phyloP scores from a whole-genome alignment of 2,329 filamentous ascomycete genomes.

The Epichloe glyceriae region DNA sequence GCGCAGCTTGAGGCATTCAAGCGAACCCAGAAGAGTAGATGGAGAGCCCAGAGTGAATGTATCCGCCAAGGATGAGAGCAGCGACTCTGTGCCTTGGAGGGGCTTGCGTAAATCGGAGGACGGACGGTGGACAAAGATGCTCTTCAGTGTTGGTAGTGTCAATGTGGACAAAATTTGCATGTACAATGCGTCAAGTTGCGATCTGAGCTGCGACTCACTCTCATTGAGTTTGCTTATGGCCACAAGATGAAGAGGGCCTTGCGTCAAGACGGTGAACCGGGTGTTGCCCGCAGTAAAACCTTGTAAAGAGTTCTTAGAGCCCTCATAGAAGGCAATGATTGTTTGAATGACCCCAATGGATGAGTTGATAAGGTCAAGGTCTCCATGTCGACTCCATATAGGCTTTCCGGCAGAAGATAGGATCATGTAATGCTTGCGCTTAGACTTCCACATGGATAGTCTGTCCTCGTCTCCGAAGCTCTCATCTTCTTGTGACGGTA shows the following conservation, averaged over 20 bases:
- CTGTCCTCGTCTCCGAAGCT: conserved; percentile 41
- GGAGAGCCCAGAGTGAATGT: conserved; percentile 89
- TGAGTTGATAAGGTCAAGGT: conserved; percentile 76
- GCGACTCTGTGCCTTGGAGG: conserved; percentile 77
- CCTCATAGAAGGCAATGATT: conserved; percentile 93
- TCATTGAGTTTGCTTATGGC: conserved; percentile 88
- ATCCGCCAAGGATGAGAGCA: conserved; percentile 85
- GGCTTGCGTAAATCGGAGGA: conserved; percentile 89
- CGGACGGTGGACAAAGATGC: conserved; percentile 78
- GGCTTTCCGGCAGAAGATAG: conserved; percentile 93
- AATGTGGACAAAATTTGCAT: conserved; percentile 97
- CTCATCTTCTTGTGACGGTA: conserved; percentile 41
- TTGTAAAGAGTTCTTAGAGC: conserved; percentile 60
- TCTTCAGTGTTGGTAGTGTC: conserved; percentile 73
- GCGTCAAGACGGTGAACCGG: conserved; percentile 73
- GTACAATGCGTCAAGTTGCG: conserved; percentile 85
- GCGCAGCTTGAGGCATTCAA: conserved; percentile 86
- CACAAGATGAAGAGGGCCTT: conserved; percentile 83
- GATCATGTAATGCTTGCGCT: conserved; percentile 95
- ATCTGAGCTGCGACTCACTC: conserved; percentile 74
- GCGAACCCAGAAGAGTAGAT: conserved; percentile 72
- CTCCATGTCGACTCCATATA: conserved; percentile 90
- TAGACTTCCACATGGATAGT: conserved; percentile 70
- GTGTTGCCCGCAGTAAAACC: conserved; percentile 80
- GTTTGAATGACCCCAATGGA: conserved; percentile 95